A percentile compares a stretch with the other conserved stretches of the same genome.
Conservation (phyloP, 208 protist species). For the Trypanosomatidae sp. region DNA sequence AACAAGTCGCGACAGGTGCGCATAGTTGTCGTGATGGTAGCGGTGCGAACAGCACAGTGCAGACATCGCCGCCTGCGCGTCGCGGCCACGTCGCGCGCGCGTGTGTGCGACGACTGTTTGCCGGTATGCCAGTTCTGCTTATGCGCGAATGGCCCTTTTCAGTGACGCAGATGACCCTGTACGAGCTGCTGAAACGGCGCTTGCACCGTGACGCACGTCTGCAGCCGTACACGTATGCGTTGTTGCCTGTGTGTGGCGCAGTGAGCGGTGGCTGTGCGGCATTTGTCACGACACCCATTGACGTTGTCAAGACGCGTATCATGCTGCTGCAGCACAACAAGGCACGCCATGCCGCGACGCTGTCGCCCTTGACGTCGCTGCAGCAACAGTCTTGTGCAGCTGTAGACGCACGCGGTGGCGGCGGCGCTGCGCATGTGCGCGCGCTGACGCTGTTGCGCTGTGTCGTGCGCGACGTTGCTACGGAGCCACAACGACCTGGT, state of each 20-base stretch:
- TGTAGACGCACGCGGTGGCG: no score
- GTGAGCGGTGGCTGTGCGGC: conserved; percentile 72
- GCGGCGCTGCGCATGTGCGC: no score
- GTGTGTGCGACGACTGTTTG: conserved; percentile 44
- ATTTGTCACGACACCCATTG: conserved; percentile 85
- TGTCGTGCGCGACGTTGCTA: conserved; percentile 27
- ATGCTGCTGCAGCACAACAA: conserved; percentile 50
- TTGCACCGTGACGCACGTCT: conserved; percentile 11
- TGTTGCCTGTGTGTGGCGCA: conserved; percentile 61
- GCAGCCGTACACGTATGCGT: conserved; percentile 15
- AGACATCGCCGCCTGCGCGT: no score
- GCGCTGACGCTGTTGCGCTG: no score
- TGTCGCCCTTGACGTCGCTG: no score
- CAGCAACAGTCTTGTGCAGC: no score
- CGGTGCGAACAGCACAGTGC: no score
- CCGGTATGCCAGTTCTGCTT: conserved; percentile 81
- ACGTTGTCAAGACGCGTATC: conserved; percentile 89
- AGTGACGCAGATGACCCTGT: conserved; percentile 88
- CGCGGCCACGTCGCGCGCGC: no score
- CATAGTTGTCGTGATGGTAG: not conserved
- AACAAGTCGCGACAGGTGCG: not conserved
- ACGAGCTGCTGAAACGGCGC: conserved; percentile 63
- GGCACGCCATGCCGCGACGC: no score
- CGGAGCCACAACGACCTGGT: conserved; percentile 30
- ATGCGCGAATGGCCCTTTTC: conserved; percentile 85